Conservation (phyloP, 768 basidiomycete species). For the Chlorophyllum brunneum region DNA sequence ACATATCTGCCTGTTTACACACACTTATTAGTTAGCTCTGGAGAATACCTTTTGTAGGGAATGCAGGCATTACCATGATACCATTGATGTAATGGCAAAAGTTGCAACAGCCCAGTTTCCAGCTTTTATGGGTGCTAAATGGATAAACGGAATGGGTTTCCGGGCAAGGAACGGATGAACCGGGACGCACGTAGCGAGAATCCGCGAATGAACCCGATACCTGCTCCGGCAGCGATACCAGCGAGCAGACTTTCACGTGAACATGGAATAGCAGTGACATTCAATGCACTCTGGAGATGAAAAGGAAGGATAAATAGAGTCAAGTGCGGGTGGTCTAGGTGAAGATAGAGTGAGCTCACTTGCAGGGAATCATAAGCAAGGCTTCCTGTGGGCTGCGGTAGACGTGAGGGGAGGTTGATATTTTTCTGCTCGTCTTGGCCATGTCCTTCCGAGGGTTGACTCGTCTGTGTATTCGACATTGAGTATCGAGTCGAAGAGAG, state of each 20-base stretch:
- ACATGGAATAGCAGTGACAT: conserved; percentile 71
- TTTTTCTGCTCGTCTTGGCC: not conserved
- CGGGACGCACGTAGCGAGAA: conserved; percentile 55
- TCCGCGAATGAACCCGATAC: conserved; percentile 71
- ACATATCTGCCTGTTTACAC: conserved; percentile 55
- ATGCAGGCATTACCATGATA: conserved; percentile 50
- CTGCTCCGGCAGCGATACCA: conserved; percentile 77
- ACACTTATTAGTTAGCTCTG: not conserved
- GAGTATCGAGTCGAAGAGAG: too few relatives aligned
- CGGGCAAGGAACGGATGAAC: not conserved
- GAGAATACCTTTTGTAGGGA: not conserved
- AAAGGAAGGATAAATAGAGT: not conserved
- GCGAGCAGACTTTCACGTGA: conserved; percentile 70
- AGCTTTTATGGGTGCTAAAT: conserved; percentile 57
- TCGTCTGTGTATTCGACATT: conserved; percentile 2
- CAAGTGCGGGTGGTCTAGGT: not conserved
- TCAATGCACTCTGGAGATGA: conserved; percentile 44
- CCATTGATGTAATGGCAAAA: conserved; percentile 62
- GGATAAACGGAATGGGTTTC: not conserved
- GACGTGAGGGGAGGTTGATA: conserved; percentile 28
- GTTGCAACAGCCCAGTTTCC: conserved; percentile 80
- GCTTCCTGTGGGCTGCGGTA: conserved; percentile 37
- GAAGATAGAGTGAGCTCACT: conserved; percentile 16
- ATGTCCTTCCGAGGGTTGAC: not conserved
- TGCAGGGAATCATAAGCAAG: conserved; percentile 31